phyloP scores from a whole-genome alignment of 139 green algal genomes.

The Chlamydomonas sp. region DNA sequence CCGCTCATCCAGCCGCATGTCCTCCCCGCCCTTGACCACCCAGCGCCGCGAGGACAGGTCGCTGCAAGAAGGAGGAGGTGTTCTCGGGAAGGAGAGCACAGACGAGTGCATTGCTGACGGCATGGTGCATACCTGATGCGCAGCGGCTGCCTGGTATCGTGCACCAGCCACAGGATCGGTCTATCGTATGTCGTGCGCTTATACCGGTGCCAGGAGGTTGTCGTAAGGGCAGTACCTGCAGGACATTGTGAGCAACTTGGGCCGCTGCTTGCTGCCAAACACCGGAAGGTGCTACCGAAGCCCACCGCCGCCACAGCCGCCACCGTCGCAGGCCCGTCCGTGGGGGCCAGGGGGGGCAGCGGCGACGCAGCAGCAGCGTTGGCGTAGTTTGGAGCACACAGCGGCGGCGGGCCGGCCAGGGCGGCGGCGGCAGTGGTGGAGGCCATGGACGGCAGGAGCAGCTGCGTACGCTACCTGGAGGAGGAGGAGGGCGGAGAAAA shows the following conservation, averaged over 20 bases:
- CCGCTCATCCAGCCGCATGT: constrained; percentile 78
- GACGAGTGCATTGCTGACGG: not conserved
- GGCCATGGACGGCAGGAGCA: constrained; percentile 27
- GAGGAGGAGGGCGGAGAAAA: too few relatives aligned
- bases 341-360: not conserved
- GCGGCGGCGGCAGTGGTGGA: not conserved
- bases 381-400: too few relatives aligned
- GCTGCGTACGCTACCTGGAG: not conserved
- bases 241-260: constrained; percentile 73
- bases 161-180: not conserved
- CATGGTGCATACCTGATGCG: not conserved
- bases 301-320: constrained; percentile 42
- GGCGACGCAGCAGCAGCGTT: too few relatives aligned
- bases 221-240: constrained; percentile 29
- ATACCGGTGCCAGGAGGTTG: constrained; percentile 2
- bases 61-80: not conserved
- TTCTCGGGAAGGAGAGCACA: not conserved
- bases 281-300: constrained; percentile 62
- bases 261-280: constrained; percentile 80
- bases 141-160: not conserved
- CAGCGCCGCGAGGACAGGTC: constrained; percentile 51
- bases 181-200: constrained; percentile 13
- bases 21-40: constrained; percentile 80
- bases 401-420: not conserved
- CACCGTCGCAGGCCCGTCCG: not conserved